Base-by-base conservation (phyloP, 495 filamentous ascomycete species). In the Penicillium chermesinum region DNA sequence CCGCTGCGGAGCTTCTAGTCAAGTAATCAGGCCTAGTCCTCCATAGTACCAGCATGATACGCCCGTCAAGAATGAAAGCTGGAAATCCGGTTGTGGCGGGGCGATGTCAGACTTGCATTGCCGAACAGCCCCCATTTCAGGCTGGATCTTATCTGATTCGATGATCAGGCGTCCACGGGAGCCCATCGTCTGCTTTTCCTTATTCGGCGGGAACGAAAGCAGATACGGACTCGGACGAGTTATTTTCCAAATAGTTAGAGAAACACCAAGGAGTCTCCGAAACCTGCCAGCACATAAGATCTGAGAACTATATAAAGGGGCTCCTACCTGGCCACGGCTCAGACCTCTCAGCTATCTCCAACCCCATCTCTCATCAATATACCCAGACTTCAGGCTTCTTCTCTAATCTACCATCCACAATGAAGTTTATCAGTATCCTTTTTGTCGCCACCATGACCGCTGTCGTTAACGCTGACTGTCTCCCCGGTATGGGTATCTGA, bases 121-220 rank as follows among this genome's bases (percentile, higher is more conserved):
- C n/a, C n/a, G n/a, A n/a, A n/a, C n/a, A n/a, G 25, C 25, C 25
- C 25, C 25, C 20, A 40, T 14, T 18, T 40, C 5, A 40, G 20
- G 13, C 0, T 40, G 16, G 38, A 40, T 40, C 38, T 40, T 40
- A 40, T 40, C 38, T 40, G 38, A 40, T 40, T 40, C 17, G 38
- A 40, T 40, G 13, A 17, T 12, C 20, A 19, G 2, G 38, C 12
- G 17, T 17, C 25, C 4, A 4, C 25, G 5, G 10, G 10, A 5
- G 25, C 4, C 10, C 25, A 30, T 5, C 25, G 10, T 10, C 25
- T 30, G 25, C 4, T 5, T 10, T 30, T 30, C 25, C 25, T 5
- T 30, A 30, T 30, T 30, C 25, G 25, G 25, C 5, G 10, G 10
- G 25, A 30, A 30, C 25, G 25, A 30, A 30, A 30, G 25, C 25